Percentiles rank a stretch among this genome's conserved stretches.
These are phyloP conservation scores for Quercus phellos DNA, from an alignment of 331 rosid species.

Conservation along the genomic window DNA sequence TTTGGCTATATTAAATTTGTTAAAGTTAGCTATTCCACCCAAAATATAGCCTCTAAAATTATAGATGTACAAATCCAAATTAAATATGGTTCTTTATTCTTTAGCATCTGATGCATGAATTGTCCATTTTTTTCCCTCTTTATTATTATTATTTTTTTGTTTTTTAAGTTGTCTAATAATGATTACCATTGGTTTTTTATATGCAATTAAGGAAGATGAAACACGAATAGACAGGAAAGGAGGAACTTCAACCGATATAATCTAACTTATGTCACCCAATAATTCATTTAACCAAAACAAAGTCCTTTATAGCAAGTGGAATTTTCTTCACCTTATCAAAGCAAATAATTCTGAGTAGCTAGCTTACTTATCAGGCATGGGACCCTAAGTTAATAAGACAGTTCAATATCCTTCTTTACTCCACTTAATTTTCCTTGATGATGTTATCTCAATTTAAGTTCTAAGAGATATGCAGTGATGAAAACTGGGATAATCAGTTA, in stretches of 20 bases:
- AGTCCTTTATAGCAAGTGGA: not conserved
- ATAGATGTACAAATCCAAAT: not conserved
- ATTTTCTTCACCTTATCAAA: not conserved
- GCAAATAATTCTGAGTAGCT: not conserved
- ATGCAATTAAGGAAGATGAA: conserved; percentile 6
- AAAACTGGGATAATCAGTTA: not conserved
- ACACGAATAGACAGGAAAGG: not conserved
- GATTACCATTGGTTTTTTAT: not conserved
- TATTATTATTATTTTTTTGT: not conserved
- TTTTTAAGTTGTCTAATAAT: not conserved
- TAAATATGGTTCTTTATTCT: not conserved
- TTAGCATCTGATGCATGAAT: not conserved
- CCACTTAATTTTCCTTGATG: not conserved
- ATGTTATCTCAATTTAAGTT: not conserved
- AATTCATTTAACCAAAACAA: not conserved
- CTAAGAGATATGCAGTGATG: not conserved
- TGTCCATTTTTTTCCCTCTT: not conserved
- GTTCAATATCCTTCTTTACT: not conserved
- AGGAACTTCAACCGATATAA: not conserved
- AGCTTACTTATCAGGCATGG: not conserved
- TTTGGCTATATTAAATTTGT: not conserved
- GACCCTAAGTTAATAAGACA: not conserved
- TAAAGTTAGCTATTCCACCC: too few relatives aligned
- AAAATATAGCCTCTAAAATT: not conserved
- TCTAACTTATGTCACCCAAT: not conserved